Base-by-base conservation (phyloP, 2,329 filamentous ascomycete genomes). In the Fusarium nygamai region DNA sequence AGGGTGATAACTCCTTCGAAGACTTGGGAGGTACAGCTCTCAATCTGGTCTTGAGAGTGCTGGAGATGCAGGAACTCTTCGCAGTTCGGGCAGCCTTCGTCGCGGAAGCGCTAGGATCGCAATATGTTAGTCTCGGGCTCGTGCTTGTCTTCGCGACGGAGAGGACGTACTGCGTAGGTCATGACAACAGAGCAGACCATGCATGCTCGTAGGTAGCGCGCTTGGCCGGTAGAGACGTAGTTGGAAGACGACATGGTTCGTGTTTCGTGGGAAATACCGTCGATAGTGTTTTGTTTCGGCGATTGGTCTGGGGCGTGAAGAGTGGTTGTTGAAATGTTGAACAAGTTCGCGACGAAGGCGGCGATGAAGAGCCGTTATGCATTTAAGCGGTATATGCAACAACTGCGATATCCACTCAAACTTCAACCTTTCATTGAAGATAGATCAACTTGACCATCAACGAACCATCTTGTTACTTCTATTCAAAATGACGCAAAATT, bases 151-250 rank as follows among this genome's bases (percentile, higher is more conserved):
- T 22, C 57, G 54, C 33, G 54, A 46, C 46, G 27, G 60, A 53
- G 50, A 44, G 61, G 57, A 82, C 89, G 77, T 86, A 95, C 93
- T 76, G 88, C 88, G 80, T 92, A 91, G 70, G 93, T 92, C 87
- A 96, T 94, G 75, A 98, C 94, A 81, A 98, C 93, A 62, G 94
- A 96, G 90, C 96, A 99, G 78, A 98, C 94, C 95, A 99, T 98
- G 88, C 96, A 99, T 80, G 96, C 96, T 84, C 96, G 95, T 77
- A 97, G 90, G 82, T 94, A 92, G 84, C 95, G 94, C 86, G 93
- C 91, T 84, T 96, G 93, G 81, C 87, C 88, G 12, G 93, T 89
- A 22, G 93, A 85, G 71, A 95, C 92, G 82, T 91, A 95, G 82
- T 91, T 92, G 66, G 86, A 81, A 22, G 77, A 76, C 22, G 78